phyloP scores from a whole-genome alignment of 768 basidiomycete genomes.

The Panus rudis region DNA sequence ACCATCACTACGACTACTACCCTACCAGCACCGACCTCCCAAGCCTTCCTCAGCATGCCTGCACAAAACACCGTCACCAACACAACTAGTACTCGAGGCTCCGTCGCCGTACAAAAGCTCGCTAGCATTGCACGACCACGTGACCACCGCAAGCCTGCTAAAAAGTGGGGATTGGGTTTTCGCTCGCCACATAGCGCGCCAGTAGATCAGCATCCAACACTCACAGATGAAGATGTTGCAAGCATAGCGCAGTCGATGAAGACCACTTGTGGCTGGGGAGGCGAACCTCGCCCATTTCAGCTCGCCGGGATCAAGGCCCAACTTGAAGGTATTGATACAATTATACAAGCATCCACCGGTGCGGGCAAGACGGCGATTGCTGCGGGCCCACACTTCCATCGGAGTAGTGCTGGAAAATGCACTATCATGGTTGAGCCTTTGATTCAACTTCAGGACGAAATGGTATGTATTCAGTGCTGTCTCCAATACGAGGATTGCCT shows the following conservation, averaged over 20 bases:
- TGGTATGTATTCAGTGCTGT: conserved; percentile 16
- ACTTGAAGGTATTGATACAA: conserved; percentile 22
- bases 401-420: too few species aligned
- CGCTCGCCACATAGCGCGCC: too few species aligned
- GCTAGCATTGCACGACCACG: too few species aligned
- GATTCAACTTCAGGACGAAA: conserved; percentile 31
- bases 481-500: not conserved
- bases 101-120: too few species aligned
- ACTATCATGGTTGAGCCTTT: conserved; percentile 32
- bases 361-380: conserved; percentile 32
- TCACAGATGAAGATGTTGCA: conserved; percentile 2
- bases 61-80: too few species aligned
- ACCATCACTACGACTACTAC: too few species aligned
- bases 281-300: conserved; percentile 22
- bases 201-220: too few species aligned
- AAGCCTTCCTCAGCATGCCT: too few species aligned
- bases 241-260: conserved; percentile 7
- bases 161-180: too few species aligned
- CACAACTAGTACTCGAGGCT: too few species aligned
- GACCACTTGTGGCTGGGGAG: conserved; percentile 16
- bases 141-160: too few species aligned
- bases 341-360: conserved; percentile 32
- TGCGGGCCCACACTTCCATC: conserved; percentile 31
- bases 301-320: conserved; percentile 24
- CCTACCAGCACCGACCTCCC: too few species aligned